Percentiles rank a stretch among this genome's conserved stretches.
Conservation (phyloP, 371 early-diverging fungal species). For the Lichtheimia ornata region DNA sequence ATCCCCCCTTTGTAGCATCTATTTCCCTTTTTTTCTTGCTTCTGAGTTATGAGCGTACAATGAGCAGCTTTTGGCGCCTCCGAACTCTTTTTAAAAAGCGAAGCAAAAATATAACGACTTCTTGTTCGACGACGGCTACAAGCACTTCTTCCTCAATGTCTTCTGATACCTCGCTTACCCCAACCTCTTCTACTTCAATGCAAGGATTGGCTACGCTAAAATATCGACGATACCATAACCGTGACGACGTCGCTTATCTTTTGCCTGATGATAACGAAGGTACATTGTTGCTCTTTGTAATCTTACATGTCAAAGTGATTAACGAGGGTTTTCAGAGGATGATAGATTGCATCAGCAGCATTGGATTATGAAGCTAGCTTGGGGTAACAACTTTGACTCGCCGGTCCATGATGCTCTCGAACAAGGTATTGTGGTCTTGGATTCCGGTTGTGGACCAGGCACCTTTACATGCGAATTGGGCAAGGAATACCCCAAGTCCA, state of each 20-base stretch:
- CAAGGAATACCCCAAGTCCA: conserved; percentile 12
- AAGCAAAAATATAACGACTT: no score
- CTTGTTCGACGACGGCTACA: no score
- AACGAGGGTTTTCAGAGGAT: not conserved
- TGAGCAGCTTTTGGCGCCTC: no score
- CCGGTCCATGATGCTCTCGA: conserved; percentile 10
- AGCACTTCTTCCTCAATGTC: no score
- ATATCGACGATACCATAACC: conserved; percentile 50
- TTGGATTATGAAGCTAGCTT: not conserved
- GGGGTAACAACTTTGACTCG: conserved; percentile 9
- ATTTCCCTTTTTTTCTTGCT: no score
- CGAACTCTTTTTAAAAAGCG: no score
- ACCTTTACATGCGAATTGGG: conserved; percentile 16
- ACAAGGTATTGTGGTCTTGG: conserved; percentile 11
- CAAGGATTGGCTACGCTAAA: no score
- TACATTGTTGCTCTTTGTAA: not conserved
- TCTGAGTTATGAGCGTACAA: no score
- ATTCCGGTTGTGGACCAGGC: conserved; percentile 18
- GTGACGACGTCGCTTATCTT: conserved; percentile 44
- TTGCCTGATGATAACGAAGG: conserved; percentile 56
- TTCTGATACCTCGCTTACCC: no score
- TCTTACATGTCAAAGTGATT: not conserved
- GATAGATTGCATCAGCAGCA: conserved; percentile 6
- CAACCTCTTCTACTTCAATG: no score
- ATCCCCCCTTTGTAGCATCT: no score